Evolutionary conservation across 2,329 filamentous ascomycete species (phyloP), one percentile per base, ranked within the genome.

Genomic region (Cytospora piceae): DNA sequence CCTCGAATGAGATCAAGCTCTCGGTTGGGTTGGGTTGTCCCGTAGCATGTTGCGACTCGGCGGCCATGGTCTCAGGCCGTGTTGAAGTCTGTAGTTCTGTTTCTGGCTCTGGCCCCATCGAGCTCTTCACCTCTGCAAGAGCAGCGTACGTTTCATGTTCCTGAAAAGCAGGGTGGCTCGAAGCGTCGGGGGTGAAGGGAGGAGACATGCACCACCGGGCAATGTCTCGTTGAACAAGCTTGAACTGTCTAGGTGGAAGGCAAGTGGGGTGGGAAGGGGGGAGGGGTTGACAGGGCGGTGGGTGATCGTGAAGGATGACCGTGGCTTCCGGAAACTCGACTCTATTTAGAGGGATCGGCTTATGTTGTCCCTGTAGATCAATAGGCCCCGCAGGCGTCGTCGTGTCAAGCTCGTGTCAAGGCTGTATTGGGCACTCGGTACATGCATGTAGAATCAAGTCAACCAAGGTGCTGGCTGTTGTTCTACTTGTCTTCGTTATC

Each of bases 121-220:
- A 66, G 60, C 66, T 66, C 66, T 68, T 68, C 60, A 68, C 60
- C 59, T 63, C 56, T 34, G 22, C 49, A 61, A 54, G 53, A 49
- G 56, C 29, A 61, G 56, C 57, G 57, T 63, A 29, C 55, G 60
- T 58, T 27, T 63, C 66, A 66, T 63, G 63, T 32, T 63, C 61
- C 63, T 57, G 66, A 54, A 39, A 42, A 57, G 14, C 39, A 59
- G 60, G 59, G 42, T 52, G 39, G 63, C 27, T 65, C 59, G 57
- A 37, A 24, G n/a, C 39, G 52, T 66, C 60, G 34, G 63, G 29
- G 59, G 29, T 63, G 60, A 58, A 60, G 51, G 56, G 66, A 58
- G 66, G 59, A 68, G 66, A 68, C 66, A 68, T 68, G 63, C 66
- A 68, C 49, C 22, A 37, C 34, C 34, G 14, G 11, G 34, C 34